Evolutionary conservation across 2,329 filamentous ascomycete genomes (phyloP).

Genomic region (Pseudofabraea citricarpa): DNA sequence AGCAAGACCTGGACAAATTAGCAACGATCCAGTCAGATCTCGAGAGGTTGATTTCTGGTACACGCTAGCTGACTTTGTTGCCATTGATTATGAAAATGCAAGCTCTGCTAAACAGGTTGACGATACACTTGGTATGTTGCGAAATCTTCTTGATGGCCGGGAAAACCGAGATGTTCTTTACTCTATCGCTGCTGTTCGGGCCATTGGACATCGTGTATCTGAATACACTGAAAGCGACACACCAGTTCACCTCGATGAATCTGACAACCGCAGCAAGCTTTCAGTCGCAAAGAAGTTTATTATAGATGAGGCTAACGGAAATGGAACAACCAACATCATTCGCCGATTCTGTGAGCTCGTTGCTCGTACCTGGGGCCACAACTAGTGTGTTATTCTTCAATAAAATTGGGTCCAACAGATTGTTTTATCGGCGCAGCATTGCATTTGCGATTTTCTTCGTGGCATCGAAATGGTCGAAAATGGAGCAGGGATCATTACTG

Average conservation of each 20-base stretch:
- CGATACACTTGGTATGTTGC: conserved; percentile 58
- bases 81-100: conserved; percentile 56
- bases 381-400: conserved; percentile 7
- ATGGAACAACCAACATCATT: conserved; percentile 71
- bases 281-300: conserved; percentile 68
- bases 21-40: conserved; percentile 47
- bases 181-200: conserved; percentile 75
- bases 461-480: conserved; percentile 1
- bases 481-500: conserved; percentile 1
- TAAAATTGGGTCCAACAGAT: conserved; percentile 3
- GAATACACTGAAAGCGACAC: conserved; percentile 52
- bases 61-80: conserved; percentile 67
- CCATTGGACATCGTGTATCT: conserved; percentile 63
- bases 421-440: conserved; percentile 1
- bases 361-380: conserved; percentile 34
- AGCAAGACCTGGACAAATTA: conserved; percentile 42
- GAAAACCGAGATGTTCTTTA: conserved; percentile 91
- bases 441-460: conserved; percentile 1
- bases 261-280: conserved; percentile 60
- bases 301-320: conserved; percentile 56
- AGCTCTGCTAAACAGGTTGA: conserved; percentile 56
- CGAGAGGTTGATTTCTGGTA: conserved; percentile 81
- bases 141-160: conserved; percentile 68
- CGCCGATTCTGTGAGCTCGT: conserved; percentile 67
- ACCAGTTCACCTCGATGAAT: conserved; percentile 59